These are phyloP conservation scores for Ustilago loliicola DNA, from an alignment of 1,284 basidiomycete genomes.

Conservation along the genomic window DNA sequence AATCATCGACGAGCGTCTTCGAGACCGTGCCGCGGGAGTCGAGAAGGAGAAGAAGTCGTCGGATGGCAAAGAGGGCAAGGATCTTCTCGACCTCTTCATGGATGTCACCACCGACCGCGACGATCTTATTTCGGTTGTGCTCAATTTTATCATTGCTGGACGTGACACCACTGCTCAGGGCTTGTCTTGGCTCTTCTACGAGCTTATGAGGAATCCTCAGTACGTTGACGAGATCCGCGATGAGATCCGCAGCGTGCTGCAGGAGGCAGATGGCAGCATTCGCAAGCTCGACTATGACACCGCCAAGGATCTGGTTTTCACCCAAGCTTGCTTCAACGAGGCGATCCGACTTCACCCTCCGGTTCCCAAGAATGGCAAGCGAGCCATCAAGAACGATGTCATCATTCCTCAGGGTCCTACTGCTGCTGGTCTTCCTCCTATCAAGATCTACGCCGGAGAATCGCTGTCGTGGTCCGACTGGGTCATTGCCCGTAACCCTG, in stretches of 20 bases:
- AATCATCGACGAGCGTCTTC: constrained; percentile 63
- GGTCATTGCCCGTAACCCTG: constrained; percentile 59
- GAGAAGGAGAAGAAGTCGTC: constrained; percentile 35
- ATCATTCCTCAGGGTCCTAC: constrained; percentile 54
- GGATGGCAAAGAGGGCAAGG: constrained; percentile 59
- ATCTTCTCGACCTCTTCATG: constrained; percentile 64
- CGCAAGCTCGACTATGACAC: constrained; percentile 54
- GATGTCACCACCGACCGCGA: constrained; percentile 52
- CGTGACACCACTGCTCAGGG: constrained; percentile 62
- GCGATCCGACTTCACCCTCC: constrained; percentile 58
- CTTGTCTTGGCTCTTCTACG: constrained; percentile 60
- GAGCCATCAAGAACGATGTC: constrained; percentile 56
- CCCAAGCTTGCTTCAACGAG: constrained; percentile 59
- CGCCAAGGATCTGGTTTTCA: constrained; percentile 57
- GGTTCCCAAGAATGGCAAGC: constrained; percentile 63
- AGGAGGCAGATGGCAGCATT: constrained; percentile 27
- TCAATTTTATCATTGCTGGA: constrained; percentile 65
- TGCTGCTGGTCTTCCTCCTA: constrained; percentile 53
- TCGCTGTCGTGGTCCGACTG: constrained; percentile 61
- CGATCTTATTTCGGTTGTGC: constrained; percentile 59
- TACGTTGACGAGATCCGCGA: constrained; percentile 52
- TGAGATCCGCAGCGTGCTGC: constrained; percentile 46
- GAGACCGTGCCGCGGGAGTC: constrained; percentile 28
- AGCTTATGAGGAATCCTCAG: constrained; percentile 49
- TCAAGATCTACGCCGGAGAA: constrained; percentile 57